Evolutionary conservation across 768 basidiomycete genomes (phyloP), one percentile per base, ranked within the genome.

Genomic region (Rhizopogon salebrosus): DNA sequence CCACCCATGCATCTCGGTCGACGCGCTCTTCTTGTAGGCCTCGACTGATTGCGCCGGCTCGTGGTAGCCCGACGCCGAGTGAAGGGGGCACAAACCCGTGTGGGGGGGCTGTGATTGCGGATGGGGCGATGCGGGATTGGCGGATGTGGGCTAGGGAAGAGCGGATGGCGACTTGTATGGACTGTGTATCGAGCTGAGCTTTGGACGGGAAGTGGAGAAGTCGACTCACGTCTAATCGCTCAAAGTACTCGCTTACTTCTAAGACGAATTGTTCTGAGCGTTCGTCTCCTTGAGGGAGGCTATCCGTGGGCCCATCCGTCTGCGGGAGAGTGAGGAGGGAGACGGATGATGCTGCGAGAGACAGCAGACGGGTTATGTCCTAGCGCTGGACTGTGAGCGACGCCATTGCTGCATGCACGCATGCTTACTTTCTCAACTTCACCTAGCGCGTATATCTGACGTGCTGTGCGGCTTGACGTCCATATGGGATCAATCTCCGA

Each of bases 221-320:
- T 39, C n/a, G 74, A 65, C 78, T 51, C 60, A 91, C 89, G 64
- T 92, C 85, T 8, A 92, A 75, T 24, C 85, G 83, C 60, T 90
- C 85, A 62, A 91, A 92, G 67, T 91, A 92, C 63, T 90, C 87
- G 73, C 85, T 85, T 48, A 87, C 87, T 72, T 91, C 87, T 38
- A 86, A 75, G 37, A 91, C 89, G 58, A 92, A 91, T 61, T 89
- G 86, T 63, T 92, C 88, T 13, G 87, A 89, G 34, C 89, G 77
- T 67, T 92, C 89, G 54, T 85, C 89, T 37, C 88, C 89, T 60
- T 87, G 84, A 3, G 89, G 88, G 7, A 91, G 75, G 51, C 71
- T 75, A 49, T 87, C 85, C 6, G 80, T 80, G 3, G 83, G 77
- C 1, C 67, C 76, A 62, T 92, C 89, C 3, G 88, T 89, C 67